These are phyloP conservation scores for Saccharomycopsis capsularis DNA, from an alignment of 805 yeast species.

Conservation along the genomic window DNA sequence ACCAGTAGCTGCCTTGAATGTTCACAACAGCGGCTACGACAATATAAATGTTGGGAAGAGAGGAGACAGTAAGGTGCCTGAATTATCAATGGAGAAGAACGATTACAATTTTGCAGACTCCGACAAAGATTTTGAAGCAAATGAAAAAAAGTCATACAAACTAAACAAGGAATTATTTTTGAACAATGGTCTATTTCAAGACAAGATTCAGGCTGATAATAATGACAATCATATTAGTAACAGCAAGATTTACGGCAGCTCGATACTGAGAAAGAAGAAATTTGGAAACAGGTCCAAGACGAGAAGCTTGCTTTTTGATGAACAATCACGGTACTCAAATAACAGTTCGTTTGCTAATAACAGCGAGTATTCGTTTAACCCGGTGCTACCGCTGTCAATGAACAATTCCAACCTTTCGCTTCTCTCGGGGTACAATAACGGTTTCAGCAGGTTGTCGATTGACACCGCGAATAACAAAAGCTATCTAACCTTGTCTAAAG, in stretches of 20 bases:
- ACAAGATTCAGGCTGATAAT: too few species aligned
- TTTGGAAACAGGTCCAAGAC: background rate
- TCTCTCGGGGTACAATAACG: background rate
- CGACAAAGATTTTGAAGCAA: constrained; percentile 2
- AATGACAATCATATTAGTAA: too few species aligned
- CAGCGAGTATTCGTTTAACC: background rate
- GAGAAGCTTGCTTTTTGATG: background rate
- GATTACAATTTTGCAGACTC: constrained; percentile 1
- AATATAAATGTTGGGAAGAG: background rate
- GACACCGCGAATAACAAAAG: background rate
- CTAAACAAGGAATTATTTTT: constrained; percentile 10
- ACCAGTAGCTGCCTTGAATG: too few species aligned
- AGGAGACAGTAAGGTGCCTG: background rate
- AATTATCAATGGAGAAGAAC: background rate
- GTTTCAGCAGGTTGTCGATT: background rate
- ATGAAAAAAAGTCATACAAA: constrained; percentile 2
- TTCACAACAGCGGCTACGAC: background rate
- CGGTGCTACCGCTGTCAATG: constrained; percentile 2
- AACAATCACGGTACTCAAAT: background rate
- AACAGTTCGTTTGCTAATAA: background rate
- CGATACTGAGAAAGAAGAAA: background rate
- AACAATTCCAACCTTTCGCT: background rate
- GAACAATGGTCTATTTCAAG: background rate
- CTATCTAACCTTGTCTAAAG: background rate
- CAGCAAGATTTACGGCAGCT: background rate